phyloP scores from a whole-genome alignment of 192 early-diverging fungal genomes.

The Coemansia umbellata region DNA sequence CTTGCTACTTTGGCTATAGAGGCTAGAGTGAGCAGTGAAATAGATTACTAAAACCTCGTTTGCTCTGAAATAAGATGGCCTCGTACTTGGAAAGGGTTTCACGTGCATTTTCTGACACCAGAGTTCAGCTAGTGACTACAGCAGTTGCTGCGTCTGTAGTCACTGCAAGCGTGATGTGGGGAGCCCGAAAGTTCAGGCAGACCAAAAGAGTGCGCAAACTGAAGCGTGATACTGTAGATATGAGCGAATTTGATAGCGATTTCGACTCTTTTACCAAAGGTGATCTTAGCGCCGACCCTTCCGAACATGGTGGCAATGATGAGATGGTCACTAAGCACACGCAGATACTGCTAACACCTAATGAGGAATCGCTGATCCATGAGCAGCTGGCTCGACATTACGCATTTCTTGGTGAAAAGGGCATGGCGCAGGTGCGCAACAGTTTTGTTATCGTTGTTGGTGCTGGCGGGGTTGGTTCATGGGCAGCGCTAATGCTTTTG shows the following conservation, averaged over 20 bases:
- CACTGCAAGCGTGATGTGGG: conserved; percentile 60
- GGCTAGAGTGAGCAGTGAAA: too few relatives aligned
- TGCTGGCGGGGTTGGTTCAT: conserved; percentile 89
- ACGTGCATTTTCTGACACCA: conserved; percentile 22
- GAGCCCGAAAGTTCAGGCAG: conserved; percentile 50
- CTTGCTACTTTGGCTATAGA: too few relatives aligned
- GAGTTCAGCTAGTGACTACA: conserved; percentile 51
- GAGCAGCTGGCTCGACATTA: conserved; percentile 86
- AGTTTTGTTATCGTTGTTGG: conserved; percentile 95
- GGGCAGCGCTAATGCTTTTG: conserved; percentile 87
- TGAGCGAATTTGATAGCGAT: conserved; percentile 16
- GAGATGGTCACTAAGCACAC: conserved; percentile 37
- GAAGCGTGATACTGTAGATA: conserved; percentile 54
- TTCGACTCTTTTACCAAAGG: neutral
- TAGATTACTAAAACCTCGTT: too few relatives aligned
- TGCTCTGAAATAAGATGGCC: too few relatives aligned
- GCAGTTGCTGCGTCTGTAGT: conserved; percentile 63
- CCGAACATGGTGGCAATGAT: neutral
- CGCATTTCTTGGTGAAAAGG: conserved; percentile 84
- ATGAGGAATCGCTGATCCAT: conserved; percentile 66
- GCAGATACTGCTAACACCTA: conserved; percentile 29
- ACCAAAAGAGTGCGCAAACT: conserved; percentile 49
- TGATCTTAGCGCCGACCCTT: neutral
- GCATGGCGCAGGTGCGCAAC: conserved; percentile 63
- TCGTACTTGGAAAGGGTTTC: conserved; percentile 29